Evolutionary conservation across 2,329 filamentous ascomycete genomes (phyloP).

Genomic region (Leptodontidium sp.): DNA sequence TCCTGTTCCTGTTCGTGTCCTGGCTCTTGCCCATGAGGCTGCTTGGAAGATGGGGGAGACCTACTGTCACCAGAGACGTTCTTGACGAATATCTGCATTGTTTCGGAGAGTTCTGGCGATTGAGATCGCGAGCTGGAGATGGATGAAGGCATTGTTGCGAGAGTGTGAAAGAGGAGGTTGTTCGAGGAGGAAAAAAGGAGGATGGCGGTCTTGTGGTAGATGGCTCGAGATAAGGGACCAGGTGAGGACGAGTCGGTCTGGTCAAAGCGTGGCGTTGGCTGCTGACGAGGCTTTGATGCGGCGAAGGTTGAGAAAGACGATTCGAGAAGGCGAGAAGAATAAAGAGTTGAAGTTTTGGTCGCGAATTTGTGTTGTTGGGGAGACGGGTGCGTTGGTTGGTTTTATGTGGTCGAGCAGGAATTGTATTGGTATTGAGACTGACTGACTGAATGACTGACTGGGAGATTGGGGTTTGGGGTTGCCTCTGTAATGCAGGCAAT

Average conservation of each 20-base stretch:
- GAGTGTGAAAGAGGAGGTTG: slow-evolving; percentile 12
- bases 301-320: neutral
- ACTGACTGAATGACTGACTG: neutral
- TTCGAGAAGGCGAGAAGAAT: neutral
- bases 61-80: slow-evolving; percentile 64
- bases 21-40: neutral
- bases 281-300: slow-evolving; percentile 24
- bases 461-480: neutral
- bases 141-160: slow-evolving; percentile 41
- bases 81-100: slow-evolving; percentile 69
- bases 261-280: slow-evolving; percentile 26
- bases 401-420: neutral
- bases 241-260: slow-evolving; percentile 7
- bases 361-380: neutral
- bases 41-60: slow-evolving; percentile 41
- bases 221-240: slow-evolving; percentile 21
- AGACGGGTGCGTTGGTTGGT: neutral
- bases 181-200: slow-evolving; percentile 21
- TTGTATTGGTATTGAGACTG: neutral
- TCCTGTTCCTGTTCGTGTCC: neutral
- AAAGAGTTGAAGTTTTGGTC: neutral
- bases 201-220: slow-evolving; percentile 24
- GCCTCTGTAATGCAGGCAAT: neutral
- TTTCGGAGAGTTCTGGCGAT: slow-evolving; percentile 56
- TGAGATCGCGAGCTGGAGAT: slow-evolving; percentile 43